Evolutionary conservation across 2,329 filamentous ascomycete genomes (phyloP).

Genomic region (Trichoderma sp.): DNA sequence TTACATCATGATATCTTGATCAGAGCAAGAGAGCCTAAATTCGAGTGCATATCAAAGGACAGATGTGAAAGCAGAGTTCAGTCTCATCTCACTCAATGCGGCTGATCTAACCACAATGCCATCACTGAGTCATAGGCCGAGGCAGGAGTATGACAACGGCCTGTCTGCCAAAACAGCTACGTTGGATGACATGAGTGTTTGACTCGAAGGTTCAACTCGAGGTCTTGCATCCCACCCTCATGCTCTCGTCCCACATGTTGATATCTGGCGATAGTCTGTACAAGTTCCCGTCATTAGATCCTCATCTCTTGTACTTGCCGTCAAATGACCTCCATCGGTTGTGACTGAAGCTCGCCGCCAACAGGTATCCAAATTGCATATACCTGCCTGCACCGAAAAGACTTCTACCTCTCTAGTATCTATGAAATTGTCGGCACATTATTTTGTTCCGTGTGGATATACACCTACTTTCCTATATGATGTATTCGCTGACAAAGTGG

Average conservation of each 20-base stretch:
- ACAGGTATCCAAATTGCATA: neutral
- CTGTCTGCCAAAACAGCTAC: neutral
- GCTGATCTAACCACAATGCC: fast-evolving
- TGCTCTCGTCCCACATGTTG: neutral
- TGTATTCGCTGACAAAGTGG: neutral
- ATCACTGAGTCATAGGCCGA: neutral
- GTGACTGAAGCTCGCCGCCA: neutral
- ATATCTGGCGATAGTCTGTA: neutral
- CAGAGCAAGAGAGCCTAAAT: neutral
- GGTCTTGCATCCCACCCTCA: neutral
- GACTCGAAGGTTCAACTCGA: neutral
- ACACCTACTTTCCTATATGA: no score
- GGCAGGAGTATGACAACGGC: neutral
- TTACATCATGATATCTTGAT: neutral
- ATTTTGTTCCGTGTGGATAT: fast-evolving
- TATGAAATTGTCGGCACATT: neutral
- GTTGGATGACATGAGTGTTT: neutral
- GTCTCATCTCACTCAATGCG: neutral
- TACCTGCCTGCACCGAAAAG: neutral
- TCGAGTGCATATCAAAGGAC: neutral
- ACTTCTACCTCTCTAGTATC: neutral
- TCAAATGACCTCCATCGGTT: neutral
- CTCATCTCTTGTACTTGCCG: neutral
- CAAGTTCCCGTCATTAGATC: neutral
- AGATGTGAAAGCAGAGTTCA: neutral